Evolutionary conservation across 495 filamentous ascomycete species (phyloP), one percentile per base, ranked within the genome.

Genomic region (Chaetomium tenue): DNA sequence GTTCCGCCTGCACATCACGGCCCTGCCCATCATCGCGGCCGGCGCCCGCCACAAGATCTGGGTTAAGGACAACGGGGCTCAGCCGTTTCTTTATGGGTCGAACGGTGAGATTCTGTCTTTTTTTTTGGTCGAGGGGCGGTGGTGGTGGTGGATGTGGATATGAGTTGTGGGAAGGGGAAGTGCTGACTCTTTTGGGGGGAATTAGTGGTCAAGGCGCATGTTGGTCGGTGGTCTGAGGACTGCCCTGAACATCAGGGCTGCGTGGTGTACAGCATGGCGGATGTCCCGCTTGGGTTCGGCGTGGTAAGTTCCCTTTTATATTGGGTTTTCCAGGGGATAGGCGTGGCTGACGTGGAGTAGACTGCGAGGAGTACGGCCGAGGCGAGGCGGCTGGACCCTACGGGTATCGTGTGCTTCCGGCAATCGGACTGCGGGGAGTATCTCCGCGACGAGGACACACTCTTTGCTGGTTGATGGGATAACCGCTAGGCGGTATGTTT

Each of bases 391-490:
- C 74, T 97, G 60, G 93, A 97, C 54, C 94, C 94, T 0, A 98
- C 95, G 1, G 91, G 88, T 16, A 89, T 96, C 59, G 87, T 88
- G 12, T 84, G 87, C 37, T 96, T 96, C 75, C 79, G 91, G 67
- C 91, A 97, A 75, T 88, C 89, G 2, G 93, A 98, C 80, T 86
- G 89, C 71, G 93, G 94, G 51, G 91, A 97, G 74, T 98, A 95
- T 70, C 82, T 98, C 60, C 83, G 94, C 72, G 93, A 97, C 66
- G 85, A 86, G 67, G 83, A 86, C 68, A 84, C 77, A 18, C 71
- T 86, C 16, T 86, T 86, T 68, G 78, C 81, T 37, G 74, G 78
- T 62, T 78, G 57, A 61, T 44, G 65, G 42, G 30, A 46, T 57
- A 39, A 44, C 28, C 55, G 39, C 22, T 18, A 30, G 40, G 57